Evolutionary conservation across 116 monocot genomes (phyloP).

Genomic region (Phalaenopsis hybrid): DNA sequence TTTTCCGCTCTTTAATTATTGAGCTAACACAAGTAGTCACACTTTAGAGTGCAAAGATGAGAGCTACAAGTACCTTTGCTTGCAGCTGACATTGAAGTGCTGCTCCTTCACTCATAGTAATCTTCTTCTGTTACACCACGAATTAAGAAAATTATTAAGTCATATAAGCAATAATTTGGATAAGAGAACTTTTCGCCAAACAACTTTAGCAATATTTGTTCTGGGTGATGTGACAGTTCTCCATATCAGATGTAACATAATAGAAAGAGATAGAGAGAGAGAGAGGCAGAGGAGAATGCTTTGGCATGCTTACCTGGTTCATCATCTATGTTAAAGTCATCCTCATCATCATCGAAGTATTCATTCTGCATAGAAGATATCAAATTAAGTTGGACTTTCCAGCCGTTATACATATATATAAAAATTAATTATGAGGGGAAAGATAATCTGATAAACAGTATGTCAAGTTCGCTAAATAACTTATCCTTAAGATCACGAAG

Average conservation of each 20-base stretch:
- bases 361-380: constrained; percentile 33
- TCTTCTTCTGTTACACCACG: neutral
- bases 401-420: neutral
- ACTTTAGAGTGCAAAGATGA: neutral
- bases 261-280: neutral
- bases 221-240: neutral
- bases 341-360: constrained; percentile 56
- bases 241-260: neutral
- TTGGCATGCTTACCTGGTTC: constrained; percentile 23
- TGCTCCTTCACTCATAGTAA: constrained; percentile 1
- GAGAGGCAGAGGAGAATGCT: neutral
- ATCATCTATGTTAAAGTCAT: constrained; percentile 47
- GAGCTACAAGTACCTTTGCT: neutral
- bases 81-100: neutral
- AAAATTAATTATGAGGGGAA: neutral
- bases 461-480: neutral
- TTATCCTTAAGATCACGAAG: neutral
- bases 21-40: neutral
- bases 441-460: neutral
- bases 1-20: neutral
- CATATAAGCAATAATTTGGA: neutral
- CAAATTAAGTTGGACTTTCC: neutral
- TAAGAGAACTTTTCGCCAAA: neutral
- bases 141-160: neutral
- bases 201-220: neutral